These are phyloP conservation scores for Didymellaceae sp. DNA, from an alignment of 2,329 filamentous ascomycete genomes.

Conservation along the genomic window DNA sequence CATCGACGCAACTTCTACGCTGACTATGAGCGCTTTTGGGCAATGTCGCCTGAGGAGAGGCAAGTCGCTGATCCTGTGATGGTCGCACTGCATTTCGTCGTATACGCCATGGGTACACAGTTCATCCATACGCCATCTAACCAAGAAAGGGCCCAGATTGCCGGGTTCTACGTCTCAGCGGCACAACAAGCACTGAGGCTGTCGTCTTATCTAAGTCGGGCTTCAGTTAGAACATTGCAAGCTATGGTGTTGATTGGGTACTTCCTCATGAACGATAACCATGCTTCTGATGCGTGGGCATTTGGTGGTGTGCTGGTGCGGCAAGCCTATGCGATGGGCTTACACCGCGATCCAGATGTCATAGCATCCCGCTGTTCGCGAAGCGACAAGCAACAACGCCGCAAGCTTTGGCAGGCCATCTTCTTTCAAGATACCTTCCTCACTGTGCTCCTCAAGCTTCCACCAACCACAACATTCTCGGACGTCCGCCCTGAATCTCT, in stretches of 20 bases:
- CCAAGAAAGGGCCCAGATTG: constrained; percentile 72
- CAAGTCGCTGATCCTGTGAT: constrained; percentile 69
- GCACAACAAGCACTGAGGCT: constrained; percentile 78
- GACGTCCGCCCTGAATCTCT: constrained; percentile 79
- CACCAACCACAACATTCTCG: constrained; percentile 78
- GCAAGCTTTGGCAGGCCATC: constrained; percentile 84
- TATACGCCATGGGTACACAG: constrained; percentile 79
- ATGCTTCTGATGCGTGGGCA: constrained; percentile 81
- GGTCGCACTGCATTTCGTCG: constrained; percentile 75
- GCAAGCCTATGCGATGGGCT: constrained; percentile 80
- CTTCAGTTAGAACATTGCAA: constrained; percentile 75
- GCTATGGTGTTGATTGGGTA: constrained; percentile 84
- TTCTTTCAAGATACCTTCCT: constrained; percentile 82
- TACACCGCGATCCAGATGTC: constrained; percentile 80
- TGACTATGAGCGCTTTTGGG: constrained; percentile 82
- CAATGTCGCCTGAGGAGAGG: constrained; percentile 64
- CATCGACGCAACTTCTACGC: constrained; percentile 76
- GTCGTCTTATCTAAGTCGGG: constrained; percentile 77
- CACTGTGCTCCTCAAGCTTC: constrained; percentile 77
- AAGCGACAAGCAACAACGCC: constrained; percentile 78
- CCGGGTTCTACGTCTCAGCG: constrained; percentile 82
- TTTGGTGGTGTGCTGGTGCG: constrained; percentile 79
- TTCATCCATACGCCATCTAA: constrained; percentile 68
- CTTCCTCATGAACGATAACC: constrained; percentile 86
- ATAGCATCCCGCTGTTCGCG: constrained; percentile 68